Evolutionary conservation across 768 basidiomycete species (phyloP).

Genomic region (Pholiota conissans): DNA sequence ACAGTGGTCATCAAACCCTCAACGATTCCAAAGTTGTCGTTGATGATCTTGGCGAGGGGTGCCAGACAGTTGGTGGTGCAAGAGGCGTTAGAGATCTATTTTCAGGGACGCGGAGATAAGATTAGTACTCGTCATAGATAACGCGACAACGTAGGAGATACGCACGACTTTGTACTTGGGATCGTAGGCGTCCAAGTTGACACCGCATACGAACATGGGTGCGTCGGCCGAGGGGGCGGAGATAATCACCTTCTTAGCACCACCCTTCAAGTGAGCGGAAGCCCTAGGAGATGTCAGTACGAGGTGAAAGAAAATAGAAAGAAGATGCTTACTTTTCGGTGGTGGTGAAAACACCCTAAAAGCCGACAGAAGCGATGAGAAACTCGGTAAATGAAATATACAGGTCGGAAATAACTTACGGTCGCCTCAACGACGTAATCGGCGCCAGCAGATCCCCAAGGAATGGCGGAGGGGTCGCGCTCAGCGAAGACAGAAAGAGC

Average conservation of each 20-base stretch:
- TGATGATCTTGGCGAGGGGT: conserved; percentile 96
- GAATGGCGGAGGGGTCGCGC: conserved; percentile 83
- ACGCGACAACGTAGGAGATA: conserved; percentile 18
- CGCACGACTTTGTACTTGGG: conserved; percentile 81
- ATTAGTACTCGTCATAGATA: conserved; percentile 1
- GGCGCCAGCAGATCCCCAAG: conserved; percentile 80
- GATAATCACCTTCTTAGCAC: conserved; percentile 99
- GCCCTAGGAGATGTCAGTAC: conserved; percentile 50
- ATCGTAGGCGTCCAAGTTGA: conserved; percentile 94
- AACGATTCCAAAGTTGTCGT: conserved; percentile 95
- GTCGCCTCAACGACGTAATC: conserved; percentile 97
- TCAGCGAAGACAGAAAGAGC: conserved; percentile 78
- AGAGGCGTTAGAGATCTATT: conserved; percentile 93
- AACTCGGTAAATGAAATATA: conserved; percentile 11
- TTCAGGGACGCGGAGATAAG: conserved; percentile 9
- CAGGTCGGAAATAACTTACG: conserved; percentile 39
- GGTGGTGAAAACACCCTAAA: conserved; percentile 96
- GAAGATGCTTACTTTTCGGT: conserved; percentile 67
- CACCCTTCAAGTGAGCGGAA: conserved; percentile 91
- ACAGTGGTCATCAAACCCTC: conserved; percentile 99
- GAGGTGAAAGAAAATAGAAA: not conserved
- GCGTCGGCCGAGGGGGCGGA: conserved; percentile 98
- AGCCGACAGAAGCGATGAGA: conserved; percentile 17
- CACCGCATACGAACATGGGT: conserved; percentile 93
- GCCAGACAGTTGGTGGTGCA: conserved; percentile 99